A percentile compares a stretch with the other conserved stretches of the same genome.
Conservation (phyloP, 2,329 filamentous ascomycete species). For the Graphiopsis chlorocephala region DNA sequence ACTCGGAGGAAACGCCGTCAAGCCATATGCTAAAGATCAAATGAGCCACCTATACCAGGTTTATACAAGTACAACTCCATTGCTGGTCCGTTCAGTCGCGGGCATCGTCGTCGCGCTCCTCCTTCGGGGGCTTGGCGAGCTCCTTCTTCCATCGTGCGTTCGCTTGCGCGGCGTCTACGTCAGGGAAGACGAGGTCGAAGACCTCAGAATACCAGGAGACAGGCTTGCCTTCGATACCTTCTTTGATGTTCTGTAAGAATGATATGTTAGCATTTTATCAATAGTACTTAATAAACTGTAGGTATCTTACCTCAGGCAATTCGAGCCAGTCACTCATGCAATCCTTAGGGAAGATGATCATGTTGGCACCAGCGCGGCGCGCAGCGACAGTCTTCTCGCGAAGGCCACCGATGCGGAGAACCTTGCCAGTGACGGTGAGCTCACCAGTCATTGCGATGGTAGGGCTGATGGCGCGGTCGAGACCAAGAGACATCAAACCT, state of each 20-base stretch:
- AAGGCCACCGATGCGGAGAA: constrained; percentile 87
- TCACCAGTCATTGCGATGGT: constrained; percentile 98
- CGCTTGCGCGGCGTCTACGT: constrained; percentile 69
- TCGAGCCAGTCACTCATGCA: constrained; percentile 98
- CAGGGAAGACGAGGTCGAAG: constrained; percentile 84
- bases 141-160: constrained; percentile 70
- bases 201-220: constrained; percentile 94
- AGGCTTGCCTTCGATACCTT: constrained; percentile 86
- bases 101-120: constrained; percentile 39
- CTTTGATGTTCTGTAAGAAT: constrained; percentile 81
- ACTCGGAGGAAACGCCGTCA: neutral
- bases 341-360: constrained; percentile 90
- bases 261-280: neutral
- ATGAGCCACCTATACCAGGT: neutral
- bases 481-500: constrained; percentile 77
- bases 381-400: constrained; percentile 97
- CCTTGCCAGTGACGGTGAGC: constrained; percentile 93
- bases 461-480: constrained; percentile 74
- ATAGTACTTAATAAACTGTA: neutral
- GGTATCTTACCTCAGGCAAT: constrained; percentile 76
- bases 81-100: neutral
- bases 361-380: constrained; percentile 84
- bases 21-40: constrained; percentile 3
- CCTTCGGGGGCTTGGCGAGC: constrained; percentile 55
- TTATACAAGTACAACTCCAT: neutral